A percentile compares a stretch with the other conserved stretches of the same genome.
Conservation (phyloP, 768 basidiomycete genomes). For the Termitomyces sp. region DNA sequence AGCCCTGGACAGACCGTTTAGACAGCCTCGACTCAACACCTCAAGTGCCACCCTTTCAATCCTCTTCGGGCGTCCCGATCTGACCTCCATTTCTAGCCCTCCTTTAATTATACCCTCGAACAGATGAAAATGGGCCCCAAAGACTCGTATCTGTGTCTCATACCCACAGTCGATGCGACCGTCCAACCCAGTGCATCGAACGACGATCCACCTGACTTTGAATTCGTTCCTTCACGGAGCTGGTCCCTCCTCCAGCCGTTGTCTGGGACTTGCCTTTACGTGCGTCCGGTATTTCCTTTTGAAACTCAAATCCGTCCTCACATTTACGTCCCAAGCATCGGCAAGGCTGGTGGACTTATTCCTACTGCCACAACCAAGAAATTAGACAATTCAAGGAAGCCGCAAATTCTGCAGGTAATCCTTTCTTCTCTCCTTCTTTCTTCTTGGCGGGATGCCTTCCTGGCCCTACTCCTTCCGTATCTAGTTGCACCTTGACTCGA, state of each 20-base stretch:
- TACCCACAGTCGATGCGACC: conserved; percentile 60
- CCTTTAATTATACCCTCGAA: conserved; percentile 54
- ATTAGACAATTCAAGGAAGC: conserved; percentile 96
- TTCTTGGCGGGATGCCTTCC: conserved; percentile 6
- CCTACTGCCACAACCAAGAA: conserved; percentile 92
- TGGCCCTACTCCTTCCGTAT: conserved; percentile 3
- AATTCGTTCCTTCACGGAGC: conserved; percentile 66
- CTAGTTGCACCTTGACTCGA: conserved; percentile 5
- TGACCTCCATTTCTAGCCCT: conserved; percentile 16
- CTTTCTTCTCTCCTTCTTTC: conserved; percentile 18
- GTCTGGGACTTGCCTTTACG: conserved; percentile 80
- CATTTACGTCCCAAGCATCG: conserved; percentile 53
- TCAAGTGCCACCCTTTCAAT: conserved; percentile 24
- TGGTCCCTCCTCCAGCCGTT: conserved; percentile 84
- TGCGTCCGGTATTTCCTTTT: conserved; percentile 39
- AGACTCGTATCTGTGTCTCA: conserved; percentile 73
- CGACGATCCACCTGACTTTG: conserved; percentile 51
- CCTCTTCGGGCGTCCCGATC: conserved; percentile 18
- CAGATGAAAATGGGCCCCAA: conserved; percentile 70
- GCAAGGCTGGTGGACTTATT: conserved; percentile 97
- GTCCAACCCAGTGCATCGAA: conserved; percentile 35
- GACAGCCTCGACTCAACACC: conserved; percentile 42
- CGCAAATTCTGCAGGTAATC: conserved; percentile 60
- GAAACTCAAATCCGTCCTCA: conserved; percentile 24
- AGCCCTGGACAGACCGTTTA: conserved; percentile 51